These are phyloP conservation scores for Ramularia endophylla DNA, from an alignment of 2,329 filamentous ascomycete species.

Conservation along the genomic window DNA sequence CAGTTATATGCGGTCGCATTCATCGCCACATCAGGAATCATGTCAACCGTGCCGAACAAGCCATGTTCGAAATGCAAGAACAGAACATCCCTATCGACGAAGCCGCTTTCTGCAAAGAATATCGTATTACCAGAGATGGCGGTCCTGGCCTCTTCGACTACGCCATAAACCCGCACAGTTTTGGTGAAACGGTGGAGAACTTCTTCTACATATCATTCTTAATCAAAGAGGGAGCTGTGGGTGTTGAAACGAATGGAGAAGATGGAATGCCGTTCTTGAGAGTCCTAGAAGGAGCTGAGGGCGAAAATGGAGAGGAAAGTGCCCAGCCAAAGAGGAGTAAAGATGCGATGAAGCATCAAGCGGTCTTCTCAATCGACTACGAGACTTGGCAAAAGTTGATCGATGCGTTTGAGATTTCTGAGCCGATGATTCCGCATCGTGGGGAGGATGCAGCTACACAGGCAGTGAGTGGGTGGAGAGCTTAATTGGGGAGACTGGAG, in stretches of 20 bases:
- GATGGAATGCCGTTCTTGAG: slow-evolving; percentile 71
- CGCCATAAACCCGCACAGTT: slow-evolving; percentile 81
- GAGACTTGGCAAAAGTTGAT: slow-evolving; percentile 75
- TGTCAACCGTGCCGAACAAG: slow-evolving; percentile 25
- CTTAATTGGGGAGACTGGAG: too few relatives aligned
- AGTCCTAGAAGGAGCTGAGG: slow-evolving; percentile 45
- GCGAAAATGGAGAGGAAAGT: slow-evolving; percentile 30
- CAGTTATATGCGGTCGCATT: slow-evolving; percentile 71
- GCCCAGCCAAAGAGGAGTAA: slow-evolving; percentile 53
- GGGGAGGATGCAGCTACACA: slow-evolving; percentile 49
- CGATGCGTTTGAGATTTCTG: slow-evolving; percentile 65
- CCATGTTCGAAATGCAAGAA: slow-evolving; percentile 27
- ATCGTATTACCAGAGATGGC: slow-evolving; percentile 60
- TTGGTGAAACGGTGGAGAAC: slow-evolving; percentile 93
- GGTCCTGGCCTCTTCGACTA: slow-evolving; percentile 80
- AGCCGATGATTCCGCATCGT: slow-evolving; percentile 80
- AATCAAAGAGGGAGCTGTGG: slow-evolving; percentile 75
- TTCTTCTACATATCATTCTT: slow-evolving; percentile 95
- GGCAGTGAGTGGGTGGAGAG: slow-evolving; percentile 62
- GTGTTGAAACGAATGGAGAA: slow-evolving; percentile 67
- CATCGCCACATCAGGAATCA: slow-evolving; percentile 51
- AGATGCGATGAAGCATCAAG: slow-evolving; percentile 57
- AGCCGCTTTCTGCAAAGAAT: slow-evolving; percentile 54
- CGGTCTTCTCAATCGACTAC: slow-evolving; percentile 83
- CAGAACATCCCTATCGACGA: slow-evolving; percentile 34